These are phyloP conservation scores for Boletus coccyginus DNA, from an alignment of 768 basidiomycete genomes.

Conservation along the genomic window DNA sequence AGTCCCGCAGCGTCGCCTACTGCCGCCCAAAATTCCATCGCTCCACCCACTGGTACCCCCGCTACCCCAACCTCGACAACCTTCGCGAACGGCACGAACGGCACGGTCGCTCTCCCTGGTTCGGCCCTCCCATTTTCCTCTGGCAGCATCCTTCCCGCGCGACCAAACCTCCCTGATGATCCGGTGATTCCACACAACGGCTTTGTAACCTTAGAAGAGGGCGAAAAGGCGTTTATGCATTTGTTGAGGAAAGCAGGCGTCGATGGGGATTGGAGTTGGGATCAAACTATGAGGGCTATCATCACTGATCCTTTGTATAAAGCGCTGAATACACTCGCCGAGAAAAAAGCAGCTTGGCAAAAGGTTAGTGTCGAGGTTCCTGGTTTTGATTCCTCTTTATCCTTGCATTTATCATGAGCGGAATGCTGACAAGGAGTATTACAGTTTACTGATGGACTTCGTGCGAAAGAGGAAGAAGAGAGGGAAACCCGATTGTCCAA, in stretches of 20 bases:
- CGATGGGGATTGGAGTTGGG: slow-evolving; percentile 95
- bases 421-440: slow-evolving; percentile 6
- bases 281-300: slow-evolving; percentile 95
- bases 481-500: slow-evolving; percentile 79
- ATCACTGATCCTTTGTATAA: slow-evolving; percentile 98
- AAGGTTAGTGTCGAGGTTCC: slow-evolving; percentile 55
- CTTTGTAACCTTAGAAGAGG: slow-evolving; percentile 82
- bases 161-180: slow-evolving; percentile 82
- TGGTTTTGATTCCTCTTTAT: background rate
- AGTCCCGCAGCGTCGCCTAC: slow-evolving; percentile 40
- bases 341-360: slow-evolving; percentile 93
- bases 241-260: slow-evolving; percentile 87
- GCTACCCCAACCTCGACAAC: slow-evolving; percentile 37
- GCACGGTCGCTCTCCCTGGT: slow-evolving; percentile 43
- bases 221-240: slow-evolving; percentile 92
- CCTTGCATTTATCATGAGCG: background rate
- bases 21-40: slow-evolving; percentile 36
- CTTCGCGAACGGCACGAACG: slow-evolving; percentile 47
- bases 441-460: slow-evolving; percentile 71
- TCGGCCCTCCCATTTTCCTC: slow-evolving; percentile 64
- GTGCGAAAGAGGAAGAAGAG: slow-evolving; percentile 83
- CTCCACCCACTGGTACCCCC: slow-evolving; percentile 46
- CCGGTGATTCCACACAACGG: slow-evolving; percentile 89
- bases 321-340: slow-evolving; percentile 86
- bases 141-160: slow-evolving; percentile 60